Evolutionary conservation across 2,329 filamentous ascomycete species (phyloP), one percentile per base, ranked within the genome.

Genomic region (Aspergillus pseudotamarii): DNA sequence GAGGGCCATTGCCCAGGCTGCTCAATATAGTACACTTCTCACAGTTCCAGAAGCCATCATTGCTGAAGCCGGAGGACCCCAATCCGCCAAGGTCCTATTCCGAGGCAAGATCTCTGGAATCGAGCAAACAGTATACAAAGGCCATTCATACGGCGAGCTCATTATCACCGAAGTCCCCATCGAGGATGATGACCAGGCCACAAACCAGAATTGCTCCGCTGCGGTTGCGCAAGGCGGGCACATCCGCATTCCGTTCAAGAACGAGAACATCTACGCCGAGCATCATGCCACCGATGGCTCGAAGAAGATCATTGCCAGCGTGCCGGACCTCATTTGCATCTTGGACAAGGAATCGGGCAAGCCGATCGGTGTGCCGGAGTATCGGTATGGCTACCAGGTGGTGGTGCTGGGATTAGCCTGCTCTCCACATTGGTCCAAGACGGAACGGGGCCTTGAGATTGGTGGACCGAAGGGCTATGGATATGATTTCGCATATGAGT

Each of bases 331-430:
- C 8, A 84, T 88, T 59, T 79, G 81, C 0, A 78, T 88, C 10
- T 80, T 88, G 19, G 85, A 87, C 61, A 81, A 83, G 6, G 83
- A 85, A 64, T 85, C 83, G 11, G 86, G 85, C 32, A 81, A 85
- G 65, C 85, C 84, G 0, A 77, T 88, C 8, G 85, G 85, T 0
- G 85, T 83, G 0, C 85, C 83, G 0, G 86, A 88, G 67, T 88
- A 86, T 58, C 78, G 83, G 14, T 86, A 85, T 60, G 84, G 84
- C 0, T 64, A 86, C 4, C 76, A 79, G 9, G 84, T 86, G 0
- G 80, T 75, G 34, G 82, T 86, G 0, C 80, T 86, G 61, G 84
- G 78, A 0, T 72, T 86, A 26, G 78, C 82, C 1, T 80, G 81
- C 0, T 82, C 83, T 56, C 82, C 83, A 0, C 66, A 83, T 10